Conservation (phyloP, 441 rosid genomes). For the Croton setiger region DNA sequence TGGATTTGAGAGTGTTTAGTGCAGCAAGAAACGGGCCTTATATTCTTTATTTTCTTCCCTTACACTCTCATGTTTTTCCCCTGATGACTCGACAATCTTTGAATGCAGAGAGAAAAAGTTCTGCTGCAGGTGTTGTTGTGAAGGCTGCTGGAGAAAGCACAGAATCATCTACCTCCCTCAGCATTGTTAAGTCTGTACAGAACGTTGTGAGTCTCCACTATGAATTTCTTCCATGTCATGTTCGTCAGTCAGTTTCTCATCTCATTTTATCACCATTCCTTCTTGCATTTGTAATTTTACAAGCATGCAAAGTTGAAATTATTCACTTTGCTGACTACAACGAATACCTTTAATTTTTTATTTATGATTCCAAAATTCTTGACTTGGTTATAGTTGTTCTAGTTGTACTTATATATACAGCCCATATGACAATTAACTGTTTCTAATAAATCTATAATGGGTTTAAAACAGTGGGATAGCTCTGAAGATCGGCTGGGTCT, state of each 20-base stretch:
- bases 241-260: not conserved
- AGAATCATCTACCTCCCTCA: conserved; percentile 61
- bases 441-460: conserved; percentile 20
- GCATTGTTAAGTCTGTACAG: conserved; percentile 52
- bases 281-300: not conserved
- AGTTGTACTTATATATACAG: not conserved
- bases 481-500: conserved; percentile 79
- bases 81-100: conserved; percentile 12
- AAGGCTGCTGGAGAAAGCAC: conserved; percentile 60
- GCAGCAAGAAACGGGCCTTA: not conserved
- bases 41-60: conserved; percentile 1
- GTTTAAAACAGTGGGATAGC: conserved; percentile 59
- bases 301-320: not conserved
- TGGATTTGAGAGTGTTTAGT: not conserved
- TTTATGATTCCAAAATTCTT: not conserved
- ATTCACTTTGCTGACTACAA: not conserved
- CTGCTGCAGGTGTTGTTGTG: conserved; percentile 29
- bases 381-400: not conserved
- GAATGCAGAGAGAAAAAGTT: conserved; percentile 40
- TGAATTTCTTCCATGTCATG: not conserved
- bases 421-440: not conserved
- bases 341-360: not conserved
- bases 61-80: not conserved
- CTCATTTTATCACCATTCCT: not conserved
- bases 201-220: conserved; percentile 47